A percentile compares a stretch with the other conserved stretches of the same genome.
Conservation (phyloP, 192 early-diverging fungal genomes). For the Mortierella hygrophila region DNA sequence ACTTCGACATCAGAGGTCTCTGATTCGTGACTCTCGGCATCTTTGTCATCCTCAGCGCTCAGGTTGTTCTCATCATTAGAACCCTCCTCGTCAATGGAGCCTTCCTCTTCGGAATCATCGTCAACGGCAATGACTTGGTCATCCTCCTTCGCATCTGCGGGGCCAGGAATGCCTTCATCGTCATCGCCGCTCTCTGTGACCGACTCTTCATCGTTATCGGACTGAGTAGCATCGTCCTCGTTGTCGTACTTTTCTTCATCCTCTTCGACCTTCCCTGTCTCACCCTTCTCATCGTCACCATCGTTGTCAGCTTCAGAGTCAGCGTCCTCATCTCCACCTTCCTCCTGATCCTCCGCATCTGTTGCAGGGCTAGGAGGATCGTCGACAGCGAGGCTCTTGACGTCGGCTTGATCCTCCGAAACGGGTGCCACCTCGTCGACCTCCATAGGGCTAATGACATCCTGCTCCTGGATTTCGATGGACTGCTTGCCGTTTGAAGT, state of each 20-base stretch:
- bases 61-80: background rate
- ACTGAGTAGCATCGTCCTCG: background rate
- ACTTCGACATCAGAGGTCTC: conserved; percentile 11
- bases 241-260: background rate
- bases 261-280: background rate
- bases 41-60: conserved; percentile 11
- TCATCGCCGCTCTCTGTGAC: background rate
- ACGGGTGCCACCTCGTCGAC: background rate
- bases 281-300: conserved; percentile 1
- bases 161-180: conserved; percentile 10
- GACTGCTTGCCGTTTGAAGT: background rate
- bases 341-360: background rate
- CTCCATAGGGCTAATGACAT: background rate
- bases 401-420: background rate
- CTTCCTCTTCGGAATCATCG: background rate
- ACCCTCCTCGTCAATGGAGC: background rate
- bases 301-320: conserved; percentile 14
- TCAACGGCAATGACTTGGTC: conserved; percentile 9
- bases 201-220: background rate
- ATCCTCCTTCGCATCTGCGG: background rate
- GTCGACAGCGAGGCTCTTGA: background rate
- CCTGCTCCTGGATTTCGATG: background rate
- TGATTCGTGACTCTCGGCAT: conserved; percentile 9
- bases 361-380: background rate
- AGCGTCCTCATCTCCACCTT: conserved; percentile 2